Conservation (phyloP, 257 asterid species). For the Solanum piurae region DNA sequence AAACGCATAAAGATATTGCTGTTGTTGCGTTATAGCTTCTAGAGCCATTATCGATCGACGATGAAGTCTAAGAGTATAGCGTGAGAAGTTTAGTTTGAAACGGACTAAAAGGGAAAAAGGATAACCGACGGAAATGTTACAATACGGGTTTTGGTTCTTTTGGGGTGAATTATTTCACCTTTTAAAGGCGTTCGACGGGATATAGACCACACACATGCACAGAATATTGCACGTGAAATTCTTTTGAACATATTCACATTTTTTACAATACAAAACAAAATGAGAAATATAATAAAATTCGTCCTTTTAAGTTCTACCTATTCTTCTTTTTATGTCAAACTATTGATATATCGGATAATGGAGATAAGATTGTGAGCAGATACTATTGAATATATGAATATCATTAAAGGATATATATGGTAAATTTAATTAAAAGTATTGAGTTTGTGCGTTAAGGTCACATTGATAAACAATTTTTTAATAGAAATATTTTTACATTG, state of each 20-base stretch:
- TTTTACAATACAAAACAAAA: not conserved
- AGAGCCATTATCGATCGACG: constrained; percentile 16
- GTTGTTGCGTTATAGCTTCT: constrained; percentile 18
- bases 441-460: too few species aligned
- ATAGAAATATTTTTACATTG: too few species aligned
- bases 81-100: not conserved
- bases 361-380: too few species aligned
- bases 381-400: too few species aligned
- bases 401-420: not conserved
- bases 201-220: not conserved
- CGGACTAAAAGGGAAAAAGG: not conserved
- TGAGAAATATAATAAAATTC: too few species aligned
- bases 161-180: constrained; percentile 3
- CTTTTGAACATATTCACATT: not conserved
- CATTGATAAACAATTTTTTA: too few species aligned
- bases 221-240: constrained; percentile 12
- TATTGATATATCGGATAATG: not conserved
- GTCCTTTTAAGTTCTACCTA: not conserved
- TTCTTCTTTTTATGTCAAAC: not conserved
- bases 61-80: not conserved
- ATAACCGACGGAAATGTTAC: not conserved
- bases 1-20: not conserved
- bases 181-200: not conserved
- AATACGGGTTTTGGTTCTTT: not conserved
- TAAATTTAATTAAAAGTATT: too few species aligned